Conservation (phyloP, 2,329 filamentous ascomycete species). For the Didymellaceae sp. region DNA sequence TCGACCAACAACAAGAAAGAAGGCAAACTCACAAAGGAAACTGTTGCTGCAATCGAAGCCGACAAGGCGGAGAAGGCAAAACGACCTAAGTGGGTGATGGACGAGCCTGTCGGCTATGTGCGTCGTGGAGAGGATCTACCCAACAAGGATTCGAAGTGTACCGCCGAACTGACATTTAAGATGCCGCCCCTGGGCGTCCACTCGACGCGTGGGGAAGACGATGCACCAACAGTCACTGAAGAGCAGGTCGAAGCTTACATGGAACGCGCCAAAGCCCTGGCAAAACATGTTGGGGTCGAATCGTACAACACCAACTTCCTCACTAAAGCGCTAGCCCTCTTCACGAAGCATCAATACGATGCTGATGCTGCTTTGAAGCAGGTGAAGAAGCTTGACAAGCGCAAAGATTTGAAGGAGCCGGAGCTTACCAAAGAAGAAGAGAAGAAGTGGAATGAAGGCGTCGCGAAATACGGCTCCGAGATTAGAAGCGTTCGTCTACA, state of each 20-base stretch:
- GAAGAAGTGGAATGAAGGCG: slow-evolving; percentile 90
- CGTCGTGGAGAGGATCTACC: slow-evolving; percentile 80
- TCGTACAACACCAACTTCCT: slow-evolving; percentile 83
- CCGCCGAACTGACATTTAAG: slow-evolving; percentile 78
- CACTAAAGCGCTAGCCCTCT: slow-evolving; percentile 78
- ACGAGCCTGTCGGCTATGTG: slow-evolving; percentile 86
- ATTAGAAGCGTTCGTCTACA: slow-evolving; percentile 82
- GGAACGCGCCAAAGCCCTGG: slow-evolving; percentile 68
- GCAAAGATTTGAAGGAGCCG: slow-evolving; percentile 81
- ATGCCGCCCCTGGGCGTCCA: slow-evolving; percentile 65
- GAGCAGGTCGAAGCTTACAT: slow-evolving; percentile 79
- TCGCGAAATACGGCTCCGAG: slow-evolving; percentile 90
- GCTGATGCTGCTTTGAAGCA: slow-evolving; percentile 72
- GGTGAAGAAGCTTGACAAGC: slow-evolving; percentile 71
- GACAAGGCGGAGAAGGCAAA: slow-evolving; percentile 81
- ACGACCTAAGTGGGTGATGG: slow-evolving; percentile 91
- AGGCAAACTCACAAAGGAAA: slow-evolving; percentile 78
- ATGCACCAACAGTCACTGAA: slow-evolving; percentile 54
- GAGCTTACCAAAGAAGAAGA: slow-evolving; percentile 77
- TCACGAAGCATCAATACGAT: slow-evolving; percentile 76
- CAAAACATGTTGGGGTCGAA: slow-evolving; percentile 72
- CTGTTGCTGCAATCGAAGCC: slow-evolving; percentile 77
- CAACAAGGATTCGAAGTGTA: slow-evolving; percentile 74
- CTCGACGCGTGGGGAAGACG: slow-evolving; percentile 55
- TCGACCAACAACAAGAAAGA: slow-evolving; percentile 72